phyloP scores from a whole-genome alignment of 129 eudicot genomes.

The Arctium lappa region DNA sequence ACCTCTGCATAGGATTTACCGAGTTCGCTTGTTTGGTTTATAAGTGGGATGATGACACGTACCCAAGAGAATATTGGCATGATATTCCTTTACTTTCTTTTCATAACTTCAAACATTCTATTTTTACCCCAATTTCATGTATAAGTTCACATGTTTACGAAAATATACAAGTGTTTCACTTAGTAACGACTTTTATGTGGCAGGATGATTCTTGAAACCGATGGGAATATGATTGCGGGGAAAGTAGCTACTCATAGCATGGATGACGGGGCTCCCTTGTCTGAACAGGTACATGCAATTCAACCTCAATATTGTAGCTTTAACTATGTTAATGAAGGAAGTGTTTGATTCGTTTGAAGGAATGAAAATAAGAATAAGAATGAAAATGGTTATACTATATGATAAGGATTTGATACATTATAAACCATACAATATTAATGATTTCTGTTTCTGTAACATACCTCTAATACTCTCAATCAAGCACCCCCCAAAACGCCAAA shows the following conservation, averaged over 20 bases:
- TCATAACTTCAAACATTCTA: neutral
- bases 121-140: neutral
- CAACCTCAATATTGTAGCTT: neutral
- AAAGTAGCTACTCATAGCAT: constrained; percentile 73
- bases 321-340: neutral
- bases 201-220: constrained; percentile 87
- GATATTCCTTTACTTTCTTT: neutral
- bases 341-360: no score
- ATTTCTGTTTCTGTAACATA: no score
- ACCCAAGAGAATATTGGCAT: neutral
- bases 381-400: no score
- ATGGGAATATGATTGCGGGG: constrained; percentile 75
- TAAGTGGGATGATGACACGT: neutral
- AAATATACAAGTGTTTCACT: neutral
- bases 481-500: no score
- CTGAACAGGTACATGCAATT: constrained; percentile 62
- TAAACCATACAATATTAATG: no score
- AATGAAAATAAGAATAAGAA: no score
- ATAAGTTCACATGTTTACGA: neutral
- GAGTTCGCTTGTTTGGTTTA: neutral
- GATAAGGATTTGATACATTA: no score
- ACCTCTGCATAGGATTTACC: neutral
- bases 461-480: no score
- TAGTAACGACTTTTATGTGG: constrained; percentile 5
- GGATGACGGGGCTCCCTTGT: constrained; percentile 83